A percentile compares a stretch with the other conserved stretches of the same genome.
These are phyloP conservation scores for Kregervanrija delftensis DNA, from an alignment of 805 yeast species.

Conservation along the genomic window DNA sequence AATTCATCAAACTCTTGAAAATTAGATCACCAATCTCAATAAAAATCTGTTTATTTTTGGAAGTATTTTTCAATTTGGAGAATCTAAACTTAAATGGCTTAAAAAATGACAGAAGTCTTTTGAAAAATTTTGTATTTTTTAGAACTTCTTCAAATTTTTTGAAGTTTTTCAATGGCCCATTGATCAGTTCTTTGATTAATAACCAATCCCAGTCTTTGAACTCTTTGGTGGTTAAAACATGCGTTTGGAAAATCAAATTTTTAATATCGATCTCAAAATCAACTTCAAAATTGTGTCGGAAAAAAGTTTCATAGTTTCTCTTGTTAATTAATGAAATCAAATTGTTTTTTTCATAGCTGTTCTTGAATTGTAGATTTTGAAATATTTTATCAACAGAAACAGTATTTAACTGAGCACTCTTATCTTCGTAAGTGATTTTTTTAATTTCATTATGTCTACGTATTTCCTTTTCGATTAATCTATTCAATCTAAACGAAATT, in stretches of 20 bases:
- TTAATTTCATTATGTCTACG: slow-evolving; percentile 18
- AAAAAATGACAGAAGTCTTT: slow-evolving; percentile 76
- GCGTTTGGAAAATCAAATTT: slow-evolving; percentile 57
- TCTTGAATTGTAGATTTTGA: neutral
- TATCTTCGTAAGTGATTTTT: slow-evolving; percentile 12
- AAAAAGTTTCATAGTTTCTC: no score
- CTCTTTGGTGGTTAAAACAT: slow-evolving; percentile 71
- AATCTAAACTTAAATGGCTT: slow-evolving; percentile 89
- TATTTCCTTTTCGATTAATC: slow-evolving; percentile 22
- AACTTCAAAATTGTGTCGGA: no score
- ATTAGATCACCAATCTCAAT: slow-evolving; percentile 72
- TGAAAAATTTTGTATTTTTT: slow-evolving; percentile 77
- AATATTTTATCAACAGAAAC: neutral
- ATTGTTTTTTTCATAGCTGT: no score
- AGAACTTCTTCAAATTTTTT: slow-evolving; percentile 70
- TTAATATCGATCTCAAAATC: slow-evolving; percentile 41
- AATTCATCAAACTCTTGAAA: slow-evolving; percentile 54
- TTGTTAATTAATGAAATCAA: no score
- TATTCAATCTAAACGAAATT: slow-evolving; percentile 23
- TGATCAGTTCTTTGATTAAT: slow-evolving; percentile 59
- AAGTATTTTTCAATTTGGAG: slow-evolving; percentile 41
- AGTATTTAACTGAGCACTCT: neutral
- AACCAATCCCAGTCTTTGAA: slow-evolving; percentile 87
- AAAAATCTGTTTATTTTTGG: slow-evolving; percentile 45
- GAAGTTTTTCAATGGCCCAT: slow-evolving; percentile 75